Evolutionary conservation across 1,139 yeast genomes (phyloP), one percentile per base, ranked within the genome.

Genomic region (Diutina ranongensis): DNA sequence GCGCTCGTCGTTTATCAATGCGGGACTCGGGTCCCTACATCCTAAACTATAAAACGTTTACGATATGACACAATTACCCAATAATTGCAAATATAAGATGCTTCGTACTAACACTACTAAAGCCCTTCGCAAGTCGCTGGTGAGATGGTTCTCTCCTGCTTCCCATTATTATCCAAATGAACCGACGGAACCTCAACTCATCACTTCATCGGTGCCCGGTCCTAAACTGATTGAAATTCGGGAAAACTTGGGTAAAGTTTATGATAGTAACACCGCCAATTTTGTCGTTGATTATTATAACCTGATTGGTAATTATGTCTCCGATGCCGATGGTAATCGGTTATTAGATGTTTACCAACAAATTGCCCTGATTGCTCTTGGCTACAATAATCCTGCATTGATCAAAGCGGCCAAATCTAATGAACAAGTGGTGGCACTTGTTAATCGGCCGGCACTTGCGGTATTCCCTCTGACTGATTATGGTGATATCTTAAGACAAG

Each of bases 361-460:
- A 63, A 81, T 82, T 54, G 77, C 88, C 10, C 81, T 88, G 2
- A 81, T 81, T 55, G 81, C 87, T 2, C 62, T 82, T 48, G 88
- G 89, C 42, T 82, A 82, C 68, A 81, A 81, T 62, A 81, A 82
- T 59, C 88, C 88, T n/a, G 80, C 68, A 20, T 66, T 82, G 52
- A 67, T 74, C 47, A 68, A 75, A 58, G 74, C 80, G 21, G 82
- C 87, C 3, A 68, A 71, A 52, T 75, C 84, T 3, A 75, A 74
- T 35, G 81, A 76, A 57, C 80, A 80, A 86, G 72, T 76, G 48
- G 72, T 73, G 55, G 82, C 88, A 5, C 60, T 81, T 48, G 76
- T 80, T 47, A 81, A 81, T 61, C 73, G 89, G 61, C 88, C 88
- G 8, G 88, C 89, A 2, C 64, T 80, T 54, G 88, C 85, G 46